A percentile compares a stretch with the other conserved stretches of the same genome.
Evolutionary conservation across 257 asterid genomes (phyloP).

Genomic region (Linaria vulgaris): DNA sequence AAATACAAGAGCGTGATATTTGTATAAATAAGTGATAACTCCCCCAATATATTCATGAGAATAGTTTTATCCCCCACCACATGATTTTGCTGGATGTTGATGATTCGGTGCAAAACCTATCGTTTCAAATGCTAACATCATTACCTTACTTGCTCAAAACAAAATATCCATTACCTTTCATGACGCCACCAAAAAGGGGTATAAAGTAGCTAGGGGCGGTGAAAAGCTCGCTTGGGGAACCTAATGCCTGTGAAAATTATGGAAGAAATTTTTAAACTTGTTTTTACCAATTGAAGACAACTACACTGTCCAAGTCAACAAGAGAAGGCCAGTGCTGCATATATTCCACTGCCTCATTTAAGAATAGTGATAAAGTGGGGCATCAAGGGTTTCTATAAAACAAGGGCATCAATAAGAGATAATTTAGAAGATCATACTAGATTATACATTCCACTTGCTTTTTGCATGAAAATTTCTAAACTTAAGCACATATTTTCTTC

Average conservation of each 20-base stretch:
- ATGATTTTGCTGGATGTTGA: too few relatives aligned
- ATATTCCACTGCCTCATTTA: conserved; percentile 4
- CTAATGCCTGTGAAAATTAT: conserved; percentile 62
- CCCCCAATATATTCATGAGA: background rate
- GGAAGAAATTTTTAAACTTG: conserved; percentile 9
- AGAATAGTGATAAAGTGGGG: conserved; percentile 7
- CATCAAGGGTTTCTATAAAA: background rate
- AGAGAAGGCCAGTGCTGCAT: conserved; percentile 10
- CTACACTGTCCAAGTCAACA: conserved; percentile 9
- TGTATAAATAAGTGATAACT: conserved; percentile 12
- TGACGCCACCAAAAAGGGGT: conserved; percentile 63
- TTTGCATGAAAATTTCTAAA: background rate
- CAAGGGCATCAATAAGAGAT: background rate
- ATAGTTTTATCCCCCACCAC: too few relatives aligned
- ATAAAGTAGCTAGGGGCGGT: conserved; percentile 53
- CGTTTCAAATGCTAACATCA: conserved; percentile 5
- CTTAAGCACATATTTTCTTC: conserved; percentile 1
- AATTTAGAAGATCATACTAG: conserved; percentile 4
- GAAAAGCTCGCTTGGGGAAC: conserved; percentile 51
- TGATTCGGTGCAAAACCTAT: too few relatives aligned
- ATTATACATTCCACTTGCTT: too few relatives aligned
- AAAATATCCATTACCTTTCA: conserved; percentile 52
- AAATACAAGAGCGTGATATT: conserved; percentile 1
- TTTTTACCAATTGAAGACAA: conserved; percentile 18
- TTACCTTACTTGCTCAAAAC: background rate